A percentile compares a stretch with the other conserved stretches of the same genome.
Conservation (phyloP, 176 grass and related monocot genomes). For the Oryza nivara region DNA sequence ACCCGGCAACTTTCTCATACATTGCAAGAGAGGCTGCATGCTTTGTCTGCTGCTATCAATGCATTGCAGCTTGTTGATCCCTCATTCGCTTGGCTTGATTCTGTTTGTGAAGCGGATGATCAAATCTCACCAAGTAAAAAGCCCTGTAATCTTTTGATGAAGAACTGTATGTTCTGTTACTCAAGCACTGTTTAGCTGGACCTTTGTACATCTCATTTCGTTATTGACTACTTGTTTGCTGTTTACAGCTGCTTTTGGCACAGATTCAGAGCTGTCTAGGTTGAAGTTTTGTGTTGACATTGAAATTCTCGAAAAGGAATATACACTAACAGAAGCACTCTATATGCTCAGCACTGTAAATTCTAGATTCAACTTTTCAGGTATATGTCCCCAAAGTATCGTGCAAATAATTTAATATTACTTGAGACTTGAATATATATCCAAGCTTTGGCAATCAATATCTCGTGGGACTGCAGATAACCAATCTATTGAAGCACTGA, state of each 20-base stretch:
- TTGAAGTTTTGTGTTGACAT: constrained; percentile 80
- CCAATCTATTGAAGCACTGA: constrained; percentile 62
- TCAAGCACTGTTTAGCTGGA: constrained; percentile 33
- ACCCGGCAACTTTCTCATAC: constrained; percentile 47
- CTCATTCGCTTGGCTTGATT: constrained; percentile 89
- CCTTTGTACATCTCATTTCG: constrained; percentile 14
- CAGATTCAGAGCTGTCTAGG: constrained; percentile 55
- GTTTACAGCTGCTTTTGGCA: constrained; percentile 54
- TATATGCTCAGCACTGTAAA: constrained; percentile 75
- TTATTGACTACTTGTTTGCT: constrained; percentile 42
- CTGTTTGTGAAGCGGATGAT: constrained; percentile 52
- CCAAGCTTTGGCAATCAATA: constrained; percentile 5
- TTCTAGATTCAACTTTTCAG: constrained; percentile 68
- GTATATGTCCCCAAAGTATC: constrained; percentile 37
- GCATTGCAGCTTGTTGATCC: constrained; percentile 88
- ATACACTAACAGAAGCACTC: constrained; percentile 73
- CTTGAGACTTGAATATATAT: constrained; percentile 29
- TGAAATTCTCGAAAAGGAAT: constrained; percentile 94
- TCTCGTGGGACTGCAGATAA: constrained; percentile 54
- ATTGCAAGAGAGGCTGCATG: constrained; percentile 83
- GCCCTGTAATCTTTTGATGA: constrained; percentile 60
- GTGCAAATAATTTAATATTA: background rate
- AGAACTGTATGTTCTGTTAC: constrained; percentile 69
- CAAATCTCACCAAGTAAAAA: constrained; percentile 79
- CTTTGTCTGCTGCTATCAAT: constrained; percentile 89